These are phyloP conservation scores for Ophiostoma sp. DNA, from an alignment of 2,329 filamentous ascomycete genomes.

Conservation along the genomic window DNA sequence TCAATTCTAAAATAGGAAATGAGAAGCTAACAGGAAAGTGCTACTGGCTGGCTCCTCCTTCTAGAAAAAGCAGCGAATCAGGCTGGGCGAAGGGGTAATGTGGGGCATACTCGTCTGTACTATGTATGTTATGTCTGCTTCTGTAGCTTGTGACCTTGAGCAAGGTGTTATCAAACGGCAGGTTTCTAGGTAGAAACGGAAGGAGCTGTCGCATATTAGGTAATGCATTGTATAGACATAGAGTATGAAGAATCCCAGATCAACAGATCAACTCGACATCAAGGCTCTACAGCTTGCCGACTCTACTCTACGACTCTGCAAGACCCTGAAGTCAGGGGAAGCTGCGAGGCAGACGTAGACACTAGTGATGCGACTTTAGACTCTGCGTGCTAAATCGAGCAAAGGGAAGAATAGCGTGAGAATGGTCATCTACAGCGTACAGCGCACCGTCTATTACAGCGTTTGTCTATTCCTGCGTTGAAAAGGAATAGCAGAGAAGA, in stretches of 20 bases:
- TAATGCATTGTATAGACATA: neutral
- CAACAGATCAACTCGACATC: no score
- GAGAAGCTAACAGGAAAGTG: neutral
- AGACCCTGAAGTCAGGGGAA: constrained; percentile 5
- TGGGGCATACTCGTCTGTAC: neutral
- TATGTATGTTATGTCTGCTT: no score
- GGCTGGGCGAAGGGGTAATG: neutral
- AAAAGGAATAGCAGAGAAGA: neutral
- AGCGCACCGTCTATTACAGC: no score
- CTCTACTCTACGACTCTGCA: neutral
- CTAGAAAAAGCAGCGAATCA: neutral
- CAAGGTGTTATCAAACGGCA: neutral
- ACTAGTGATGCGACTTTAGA: neutral
- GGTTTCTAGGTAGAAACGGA: no score
- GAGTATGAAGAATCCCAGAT: no score
- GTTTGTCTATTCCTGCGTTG: no score
- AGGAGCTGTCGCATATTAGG: neutral
- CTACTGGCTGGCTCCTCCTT: neutral
- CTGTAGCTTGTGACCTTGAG: neutral
- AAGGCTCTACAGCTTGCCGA: neutral
- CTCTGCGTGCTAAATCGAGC: neutral
- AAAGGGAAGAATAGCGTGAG: neutral
- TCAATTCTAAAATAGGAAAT: neutral
- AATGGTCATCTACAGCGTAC: no score
- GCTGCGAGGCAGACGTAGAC: neutral